Base-by-base conservation (phyloP, 177 flowering plant genomes). In the Vitis hybrid region DNA sequence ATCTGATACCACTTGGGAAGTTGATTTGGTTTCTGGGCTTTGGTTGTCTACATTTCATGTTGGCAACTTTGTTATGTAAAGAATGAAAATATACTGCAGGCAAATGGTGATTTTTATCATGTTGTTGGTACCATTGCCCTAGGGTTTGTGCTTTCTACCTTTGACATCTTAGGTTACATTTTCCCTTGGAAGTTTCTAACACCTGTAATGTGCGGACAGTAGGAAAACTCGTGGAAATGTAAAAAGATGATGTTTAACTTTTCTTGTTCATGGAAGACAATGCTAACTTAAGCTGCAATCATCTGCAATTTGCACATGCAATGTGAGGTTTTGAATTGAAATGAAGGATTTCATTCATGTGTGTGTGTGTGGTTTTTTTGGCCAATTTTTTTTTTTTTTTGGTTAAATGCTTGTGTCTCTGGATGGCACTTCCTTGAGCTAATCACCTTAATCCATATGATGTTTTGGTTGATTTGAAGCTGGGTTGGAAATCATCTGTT, bases 91-190 rank as follows among this genome's bases (percentile, higher is more conserved):
- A 18, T 55, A 45, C 18, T 20, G 48, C 26, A 20, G 70, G 58
- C 50, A 15, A 49, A 14, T 68, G 26, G 53, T 18, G 13, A 57
- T 53, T 20, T 57, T 39, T 51, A 66, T 59, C 51, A 50, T 51
- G 39, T 60, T 18, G 60, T 53, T 59, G 70, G 10, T 9, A 12
- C 33, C 56, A 22, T 7, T 22, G 33, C 15, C 60, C 29, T 68
- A 49, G 68, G 64, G 22, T 68, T 68, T 13, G 5, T 19, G 72
- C 31, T 57, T 51, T 74, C 67, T 66, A 31, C 61, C 70, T 66
- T 45, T 39, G 49, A 56, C 55, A 63, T 64, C 33, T 31, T 58
- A 57, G 65, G 31, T 33, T 29, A 29, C 31, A 29, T 29, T 29
- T 29, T 29, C 31, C 31, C 5, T 64, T 60, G 53, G 66, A 56